Evolutionary conservation across 148 eudicot genomes (phyloP).

Genomic region (Selenicereus undatus): DNA sequence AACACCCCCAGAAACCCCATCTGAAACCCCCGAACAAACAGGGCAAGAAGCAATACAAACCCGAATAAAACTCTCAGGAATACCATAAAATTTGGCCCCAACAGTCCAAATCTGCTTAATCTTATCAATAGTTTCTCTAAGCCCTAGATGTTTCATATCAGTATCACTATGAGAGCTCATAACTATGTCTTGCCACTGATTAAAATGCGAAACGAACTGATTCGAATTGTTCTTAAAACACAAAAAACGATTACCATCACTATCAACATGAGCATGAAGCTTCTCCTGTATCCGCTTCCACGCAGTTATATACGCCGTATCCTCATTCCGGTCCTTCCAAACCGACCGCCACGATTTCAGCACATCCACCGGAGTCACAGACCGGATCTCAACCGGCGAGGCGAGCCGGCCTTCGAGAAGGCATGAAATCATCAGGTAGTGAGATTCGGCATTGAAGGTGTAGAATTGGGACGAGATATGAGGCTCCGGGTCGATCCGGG

Average conservation of each 20-base stretch:
- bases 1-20: slow-evolving; percentile 17
- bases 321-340: slow-evolving; percentile 96
- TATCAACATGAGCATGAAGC: slow-evolving; percentile 41
- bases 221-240: slow-evolving; percentile 75
- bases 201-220: slow-evolving; percentile 71
- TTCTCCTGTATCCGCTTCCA: slow-evolving; percentile 97
- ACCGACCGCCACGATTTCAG: slow-evolving; percentile 79
- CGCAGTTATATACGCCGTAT: slow-evolving; percentile 82
- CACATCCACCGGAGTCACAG: slow-evolving; percentile 53
- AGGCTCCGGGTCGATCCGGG: slow-evolving; percentile 54
- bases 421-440: slow-evolving; percentile 62
- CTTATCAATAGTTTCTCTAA: slow-evolving; percentile 77
- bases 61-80: slow-evolving; percentile 86
- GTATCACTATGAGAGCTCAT: slow-evolving; percentile 59
- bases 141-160: slow-evolving; percentile 69
- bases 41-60: slow-evolving; percentile 65
- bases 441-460: slow-evolving; percentile 74
- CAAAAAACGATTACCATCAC: slow-evolving; percentile 47
- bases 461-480: slow-evolving; percentile 80
- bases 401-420: slow-evolving; percentile 51
- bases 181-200: slow-evolving; percentile 92
- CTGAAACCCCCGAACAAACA: slow-evolving; percentile 44
- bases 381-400: slow-evolving; percentile 61
- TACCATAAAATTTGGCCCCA: slow-evolving; percentile 93
- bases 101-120: slow-evolving; percentile 93